Evolutionary conservation across 495 filamentous ascomycete genomes (phyloP).

Genomic region (Bacidia gigantensis): DNA sequence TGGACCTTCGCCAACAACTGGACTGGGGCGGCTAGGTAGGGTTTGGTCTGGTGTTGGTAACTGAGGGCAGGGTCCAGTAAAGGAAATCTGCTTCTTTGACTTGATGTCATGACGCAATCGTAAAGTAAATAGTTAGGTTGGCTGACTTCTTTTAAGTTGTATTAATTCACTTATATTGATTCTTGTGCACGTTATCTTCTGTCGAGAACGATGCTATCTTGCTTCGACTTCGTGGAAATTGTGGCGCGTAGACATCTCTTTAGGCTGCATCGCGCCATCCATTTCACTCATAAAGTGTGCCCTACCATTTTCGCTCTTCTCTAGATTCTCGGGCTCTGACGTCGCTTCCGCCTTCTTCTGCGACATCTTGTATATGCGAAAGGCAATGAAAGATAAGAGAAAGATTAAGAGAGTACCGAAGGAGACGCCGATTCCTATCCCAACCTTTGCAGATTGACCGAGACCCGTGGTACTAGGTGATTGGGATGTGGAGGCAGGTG

Average conservation of each 20-base stretch:
- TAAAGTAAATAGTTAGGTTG: no score
- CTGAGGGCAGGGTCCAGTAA: no score
- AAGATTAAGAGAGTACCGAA: conserved; percentile 2
- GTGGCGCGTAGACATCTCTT: conserved; percentile 5
- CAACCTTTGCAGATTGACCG: conserved; percentile 7
- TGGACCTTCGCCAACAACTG: no score
- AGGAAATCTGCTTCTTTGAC: no score
- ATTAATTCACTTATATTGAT: no score
- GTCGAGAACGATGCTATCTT: background rate
- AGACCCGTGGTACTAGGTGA: background rate
- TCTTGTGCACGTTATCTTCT: no score
- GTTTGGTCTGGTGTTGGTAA: no score
- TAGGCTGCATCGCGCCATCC: background rate
- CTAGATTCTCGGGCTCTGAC: background rate
- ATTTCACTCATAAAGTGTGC: conserved; percentile 1
- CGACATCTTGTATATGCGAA: conserved; percentile 2
- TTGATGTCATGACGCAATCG: no score
- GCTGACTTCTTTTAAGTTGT: no score
- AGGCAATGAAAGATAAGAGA: conserved; percentile 8
- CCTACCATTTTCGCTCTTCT: background rate
- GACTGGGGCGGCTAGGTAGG: no score
- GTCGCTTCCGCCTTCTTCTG: background rate
- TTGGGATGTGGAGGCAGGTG: background rate
- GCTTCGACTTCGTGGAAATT: conserved; percentile 8
- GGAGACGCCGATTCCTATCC: conserved; percentile 5